phyloP scores from a whole-genome alignment of 768 basidiomycete species.

The Postia placenta region DNA sequence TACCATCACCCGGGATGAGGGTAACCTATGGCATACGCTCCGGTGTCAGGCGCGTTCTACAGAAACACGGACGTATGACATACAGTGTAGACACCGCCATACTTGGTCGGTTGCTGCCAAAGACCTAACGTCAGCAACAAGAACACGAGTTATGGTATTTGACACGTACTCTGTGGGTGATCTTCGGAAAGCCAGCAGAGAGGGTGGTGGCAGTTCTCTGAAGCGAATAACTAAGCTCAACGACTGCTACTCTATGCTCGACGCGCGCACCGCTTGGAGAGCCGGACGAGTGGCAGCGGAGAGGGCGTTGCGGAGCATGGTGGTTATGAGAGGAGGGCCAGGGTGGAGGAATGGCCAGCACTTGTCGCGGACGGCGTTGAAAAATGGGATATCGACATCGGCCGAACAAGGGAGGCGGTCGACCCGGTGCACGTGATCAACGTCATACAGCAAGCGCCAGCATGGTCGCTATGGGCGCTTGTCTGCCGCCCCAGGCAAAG shows the following conservation, averaged over 20 bases:
- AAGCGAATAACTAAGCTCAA: slow-evolving; percentile 3
- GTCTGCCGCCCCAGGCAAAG: neutral
- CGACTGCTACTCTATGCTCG: neutral
- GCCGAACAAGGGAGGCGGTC: slow-evolving; percentile 12
- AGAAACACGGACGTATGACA: too few species aligned
- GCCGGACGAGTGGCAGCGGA: slow-evolving; percentile 50
- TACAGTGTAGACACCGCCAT: slow-evolving; percentile 90
- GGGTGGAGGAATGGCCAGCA: slow-evolving; percentile 1
- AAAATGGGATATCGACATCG: slow-evolving; percentile 10
- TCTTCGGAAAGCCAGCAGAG: slow-evolving; percentile 72
- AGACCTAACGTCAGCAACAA: too few species aligned
- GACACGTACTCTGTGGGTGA: slow-evolving; percentile 57
- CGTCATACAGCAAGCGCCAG: slow-evolving; percentile 1
- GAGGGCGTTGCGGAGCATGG: slow-evolving; percentile 66
- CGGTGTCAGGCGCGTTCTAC: too few species aligned
- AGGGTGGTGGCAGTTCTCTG: slow-evolving; percentile 73
- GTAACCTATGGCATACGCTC: slow-evolving; percentile 58
- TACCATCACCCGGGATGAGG: slow-evolving; percentile 96
- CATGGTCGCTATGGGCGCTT: neutral
- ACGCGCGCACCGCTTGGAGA: slow-evolving; percentile 46
- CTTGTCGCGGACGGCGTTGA: slow-evolving; percentile 6
- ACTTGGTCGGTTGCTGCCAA: slow-evolving; percentile 87
- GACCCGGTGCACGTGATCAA: neutral
- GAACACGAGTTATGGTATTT: neutral
- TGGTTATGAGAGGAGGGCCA: slow-evolving; percentile 15